Base-by-base conservation (phyloP, 106 monocot genomes). In the Narthecium ossifragum region DNA sequence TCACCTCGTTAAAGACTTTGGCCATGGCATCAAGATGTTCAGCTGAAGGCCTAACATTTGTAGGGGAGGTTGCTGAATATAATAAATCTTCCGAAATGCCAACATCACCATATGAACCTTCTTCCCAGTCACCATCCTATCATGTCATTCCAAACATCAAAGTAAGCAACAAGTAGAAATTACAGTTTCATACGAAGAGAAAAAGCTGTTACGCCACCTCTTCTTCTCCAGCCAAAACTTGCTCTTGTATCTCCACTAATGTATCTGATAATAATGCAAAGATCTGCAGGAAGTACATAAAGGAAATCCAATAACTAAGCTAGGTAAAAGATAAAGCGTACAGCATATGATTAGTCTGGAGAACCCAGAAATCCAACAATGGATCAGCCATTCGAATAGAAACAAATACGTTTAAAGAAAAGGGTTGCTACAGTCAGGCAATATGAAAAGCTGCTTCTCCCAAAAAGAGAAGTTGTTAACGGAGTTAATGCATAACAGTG, bases 51-150 rank as follows among this genome's bases (percentile, higher is more conserved):
- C 56, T 72, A 68, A 29, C 27, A 67, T 74, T 72, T 53, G 84
- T 71, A 5, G 71, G 63, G 25, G 77, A 65, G 28, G 29, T 71
- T 18, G 82, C 67, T 53, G 83, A 83, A 60, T 73, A 65, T 29
- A 81, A 38, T 31, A 79, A 47, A 68, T 86, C 70, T 20, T 75
- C 65, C 0, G 46, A 47, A 15, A 67, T 29, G 8, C 40, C 71
- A 45, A 31, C 36, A 30, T 53, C 69, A 37, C 21, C 49, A 31
- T 69, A 67, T 26, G 76, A 66, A 51, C 68, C 63, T 45, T 73
- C 94, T 73, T 84, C 90, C 86, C 81, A 87, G 56, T 92, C 83
- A 70, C 83, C 74, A 65, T 91, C 91, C 98, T 98, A 43, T 43
- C 34, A 57, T 34, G 36, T 20, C 25, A 57, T 27, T 6, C 27